These are phyloP conservation scores for Aspergillus phoenicis DNA, from an alignment of 2,329 filamentous ascomycete species.

Conservation along the genomic window DNA sequence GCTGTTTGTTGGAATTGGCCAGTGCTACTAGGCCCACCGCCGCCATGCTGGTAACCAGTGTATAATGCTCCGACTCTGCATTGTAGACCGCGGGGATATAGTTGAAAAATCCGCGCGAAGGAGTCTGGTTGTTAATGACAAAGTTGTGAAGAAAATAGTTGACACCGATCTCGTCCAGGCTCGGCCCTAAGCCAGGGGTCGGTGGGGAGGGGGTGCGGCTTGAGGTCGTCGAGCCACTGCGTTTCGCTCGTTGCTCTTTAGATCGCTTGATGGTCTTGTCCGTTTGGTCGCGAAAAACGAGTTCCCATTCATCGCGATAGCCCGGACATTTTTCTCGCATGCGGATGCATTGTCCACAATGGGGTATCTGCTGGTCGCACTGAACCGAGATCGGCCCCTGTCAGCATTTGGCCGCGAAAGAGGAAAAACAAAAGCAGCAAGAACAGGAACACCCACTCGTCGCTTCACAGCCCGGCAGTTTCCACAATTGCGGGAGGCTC, in stretches of 20 bases:
- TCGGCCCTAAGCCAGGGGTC: conserved; percentile 9
- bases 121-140: conserved; percentile 17
- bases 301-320: conserved; percentile 37
- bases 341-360: conserved; percentile 32
- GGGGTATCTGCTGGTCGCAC: conserved; percentile 27
- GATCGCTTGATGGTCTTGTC: conserved; percentile 25
- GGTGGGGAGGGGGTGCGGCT: conserved; percentile 1
- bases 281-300: conserved; percentile 35
- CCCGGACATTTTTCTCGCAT: conserved; percentile 29
- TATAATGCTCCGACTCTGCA: conserved; percentile 22
- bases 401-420: not conserved
- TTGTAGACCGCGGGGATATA: conserved; percentile 23
- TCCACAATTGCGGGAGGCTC: conserved; percentile 23
- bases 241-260: conserved; percentile 10
- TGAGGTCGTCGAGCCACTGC: not conserved
- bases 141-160: conserved; percentile 31
- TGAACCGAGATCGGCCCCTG: conserved; percentile 4
- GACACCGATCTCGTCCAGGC: conserved; percentile 27
- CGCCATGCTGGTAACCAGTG: conserved; percentile 28
- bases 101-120: conserved; percentile 28
- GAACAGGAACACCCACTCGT: conserved; percentile 19
- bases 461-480: conserved; percentile 27
- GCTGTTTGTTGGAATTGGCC: conserved; percentile 25
- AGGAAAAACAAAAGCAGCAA: not conserved
- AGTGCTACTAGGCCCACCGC: conserved; percentile 31